Base-by-base conservation (phyloP, 345 rosid genomes). In the Arabis hirsuta region DNA sequence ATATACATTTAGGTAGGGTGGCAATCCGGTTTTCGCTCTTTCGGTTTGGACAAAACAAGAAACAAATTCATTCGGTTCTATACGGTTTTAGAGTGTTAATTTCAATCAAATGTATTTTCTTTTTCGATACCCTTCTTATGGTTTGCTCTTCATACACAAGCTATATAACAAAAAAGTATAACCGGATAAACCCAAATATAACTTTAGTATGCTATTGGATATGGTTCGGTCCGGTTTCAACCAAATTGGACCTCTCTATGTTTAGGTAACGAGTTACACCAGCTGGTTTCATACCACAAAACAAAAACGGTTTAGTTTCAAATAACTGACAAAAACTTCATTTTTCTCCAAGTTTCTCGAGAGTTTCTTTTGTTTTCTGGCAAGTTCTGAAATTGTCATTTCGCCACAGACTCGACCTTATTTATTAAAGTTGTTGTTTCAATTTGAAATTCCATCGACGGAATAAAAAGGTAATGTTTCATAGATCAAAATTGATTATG, bases 301-400 rank as follows among this genome's bases (percentile, higher is more conserved):
- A 27, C 50, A 9, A 39, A 43, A 43, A 10, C 12, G 12, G 12
- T 11, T 20, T 62, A 12, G 29, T 13, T 36, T 34, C 16, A 69
- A 57, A 46, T 36, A 29, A 45, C 44, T 53, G 16, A 31, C 10
- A 60, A 29, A 32, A 12, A 27, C 16, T 51, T 39, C 26, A 12
- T 4, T 24, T 14, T 39, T 39, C 67, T 41, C 72, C 51, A 56
- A 48, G 46, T 57, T 65, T 73, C 72, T 73, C 24, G 77, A 27
- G 27, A 7, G 20, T 36, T 47, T 27, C 5, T 13, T 52, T 56
- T 46, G 29, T 6, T 62, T 9, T 60, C 14, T 19, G 31, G 43
- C 73, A 61, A 52, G 31, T 42, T 22, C 9, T 20, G 36, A 38
- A 55, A 41, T 4, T 39, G 59, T 39, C 4, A 27, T 60, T 11